Percentiles rank a stretch among this genome's conserved stretches.
phyloP scores from a whole-genome alignment of 176 grass and related monocot genomes.

The Aechmea fasciata region DNA sequence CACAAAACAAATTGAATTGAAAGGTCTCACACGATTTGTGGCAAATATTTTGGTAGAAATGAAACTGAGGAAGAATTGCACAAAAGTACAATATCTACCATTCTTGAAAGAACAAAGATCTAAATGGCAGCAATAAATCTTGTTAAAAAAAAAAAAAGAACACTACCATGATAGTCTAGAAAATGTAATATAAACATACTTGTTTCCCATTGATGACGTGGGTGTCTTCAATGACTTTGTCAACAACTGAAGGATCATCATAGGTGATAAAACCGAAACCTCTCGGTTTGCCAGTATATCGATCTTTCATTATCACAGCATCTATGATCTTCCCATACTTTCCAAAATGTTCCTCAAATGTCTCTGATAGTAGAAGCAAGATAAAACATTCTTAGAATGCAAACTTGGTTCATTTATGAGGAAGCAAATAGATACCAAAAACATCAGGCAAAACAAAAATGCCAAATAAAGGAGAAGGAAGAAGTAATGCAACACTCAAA shows the following conservation, averaged over 20 bases:
- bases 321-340: slow-evolving; percentile 68
- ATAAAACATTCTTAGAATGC: neutral
- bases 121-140: neutral
- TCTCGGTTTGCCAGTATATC: slow-evolving; percentile 65
- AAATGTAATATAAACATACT: slow-evolving; percentile 27
- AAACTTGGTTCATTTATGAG: neutral
- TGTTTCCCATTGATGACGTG: slow-evolving; percentile 75
- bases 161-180: neutral
- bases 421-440: too few relatives aligned
- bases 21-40: too few relatives aligned
- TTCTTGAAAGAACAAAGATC: neutral
- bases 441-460: too few relatives aligned
- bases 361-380: slow-evolving; percentile 28
- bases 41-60: too few relatives aligned
- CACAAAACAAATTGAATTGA: too few relatives aligned
- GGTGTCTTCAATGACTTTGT: slow-evolving; percentile 62
- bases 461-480: too few relatives aligned
- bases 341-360: slow-evolving; percentile 68
- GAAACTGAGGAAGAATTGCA: too few relatives aligned
- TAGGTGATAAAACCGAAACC: slow-evolving; percentile 94
- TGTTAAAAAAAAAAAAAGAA: neutral
- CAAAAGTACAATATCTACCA: neutral
- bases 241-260: slow-evolving; percentile 60
- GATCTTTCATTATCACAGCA: slow-evolving; percentile 94
- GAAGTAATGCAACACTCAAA: too few relatives aligned